phyloP scores from a whole-genome alignment of 768 basidiomycete species.

The Porpolomopsis calyptriformis region DNA sequence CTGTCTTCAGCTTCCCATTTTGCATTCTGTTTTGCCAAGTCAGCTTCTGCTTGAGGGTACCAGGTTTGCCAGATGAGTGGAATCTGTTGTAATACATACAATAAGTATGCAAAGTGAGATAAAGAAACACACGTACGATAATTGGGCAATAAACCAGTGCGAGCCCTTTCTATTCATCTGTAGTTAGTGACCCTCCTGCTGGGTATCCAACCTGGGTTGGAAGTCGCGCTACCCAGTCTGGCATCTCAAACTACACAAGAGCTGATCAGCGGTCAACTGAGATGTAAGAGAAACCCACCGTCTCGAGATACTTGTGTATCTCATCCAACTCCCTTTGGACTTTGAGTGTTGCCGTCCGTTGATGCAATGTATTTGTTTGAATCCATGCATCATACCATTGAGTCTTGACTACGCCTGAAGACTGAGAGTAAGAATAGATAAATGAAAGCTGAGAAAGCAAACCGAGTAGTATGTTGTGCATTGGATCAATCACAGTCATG shows the following conservation, averaged over 20 bases:
- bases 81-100: slow-evolving; percentile 6
- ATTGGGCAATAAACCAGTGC: slow-evolving; percentile 14
- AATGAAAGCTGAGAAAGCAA: background rate
- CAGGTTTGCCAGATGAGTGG: slow-evolving; percentile 17
- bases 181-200: slow-evolving; percentile 19
- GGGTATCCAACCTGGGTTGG: slow-evolving; percentile 20
- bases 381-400: slow-evolving; percentile 22
- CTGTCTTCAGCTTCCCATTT: background rate
- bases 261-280: background rate
- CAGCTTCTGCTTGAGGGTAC: slow-evolving; percentile 5
- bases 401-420: slow-evolving; percentile 17
- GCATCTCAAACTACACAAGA: slow-evolving; percentile 17
- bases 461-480: slow-evolving; percentile 22
- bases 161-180: slow-evolving; percentile 22
- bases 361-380: background rate
- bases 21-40: slow-evolving; percentile 5
- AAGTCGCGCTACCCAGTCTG: slow-evolving; percentile 19
- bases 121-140: slow-evolving; percentile 11
- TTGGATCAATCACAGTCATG: slow-evolving; percentile 19
- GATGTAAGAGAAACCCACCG: slow-evolving; percentile 6
- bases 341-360: slow-evolving; percentile 8
- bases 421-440: background rate
- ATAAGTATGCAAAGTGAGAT: background rate
- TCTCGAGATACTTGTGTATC: slow-evolving; percentile 15
- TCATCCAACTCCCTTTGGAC: slow-evolving; percentile 14